These are phyloP conservation scores for Rhazya stricta DNA, from an alignment of 257 asterid genomes.

Conservation along the genomic window DNA sequence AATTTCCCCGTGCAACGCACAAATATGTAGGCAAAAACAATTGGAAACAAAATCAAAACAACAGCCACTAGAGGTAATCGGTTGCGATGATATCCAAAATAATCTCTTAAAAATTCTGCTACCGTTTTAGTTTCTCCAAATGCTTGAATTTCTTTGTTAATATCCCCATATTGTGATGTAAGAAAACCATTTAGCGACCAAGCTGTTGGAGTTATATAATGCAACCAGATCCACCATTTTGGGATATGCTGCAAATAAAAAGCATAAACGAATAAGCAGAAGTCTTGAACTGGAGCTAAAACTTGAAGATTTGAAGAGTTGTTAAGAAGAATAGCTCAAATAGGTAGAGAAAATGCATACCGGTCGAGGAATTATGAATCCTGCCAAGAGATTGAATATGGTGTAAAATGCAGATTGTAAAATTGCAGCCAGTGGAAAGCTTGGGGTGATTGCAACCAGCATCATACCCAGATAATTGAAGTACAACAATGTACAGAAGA, in stretches of 20 bases:
- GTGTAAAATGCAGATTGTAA: conserved; percentile 48
- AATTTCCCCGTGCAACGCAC: conserved; percentile 40
- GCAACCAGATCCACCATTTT: conserved; percentile 59
- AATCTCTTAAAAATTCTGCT: conserved; percentile 39
- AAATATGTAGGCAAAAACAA: conserved; percentile 44
- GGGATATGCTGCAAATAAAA: conserved; percentile 45
- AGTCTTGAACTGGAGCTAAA: background rate
- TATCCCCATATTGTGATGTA: conserved; percentile 57
- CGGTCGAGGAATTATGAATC: conserved; percentile 50
- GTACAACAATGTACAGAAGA: conserved; percentile 45
- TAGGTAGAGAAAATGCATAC: conserved; percentile 17
- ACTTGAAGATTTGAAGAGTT: background rate
- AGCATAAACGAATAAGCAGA: background rate
- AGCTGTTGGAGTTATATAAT: conserved; percentile 46
- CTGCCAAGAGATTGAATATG: conserved; percentile 47
- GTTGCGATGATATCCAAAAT: conserved; percentile 41
- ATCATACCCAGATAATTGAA: conserved; percentile 56
- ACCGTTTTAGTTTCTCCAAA: conserved; percentile 45
- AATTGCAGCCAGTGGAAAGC: conserved; percentile 47
- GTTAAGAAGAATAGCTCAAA: background rate
- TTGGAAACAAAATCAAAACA: conserved; percentile 37
- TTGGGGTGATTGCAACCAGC: conserved; percentile 52
- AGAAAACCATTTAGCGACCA: conserved; percentile 55
- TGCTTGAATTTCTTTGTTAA: conserved; percentile 30
- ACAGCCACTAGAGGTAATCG: conserved; percentile 53